phyloP scores from a whole-genome alignment of 768 basidiomycete species.

The Tricholomella constricta region DNA sequence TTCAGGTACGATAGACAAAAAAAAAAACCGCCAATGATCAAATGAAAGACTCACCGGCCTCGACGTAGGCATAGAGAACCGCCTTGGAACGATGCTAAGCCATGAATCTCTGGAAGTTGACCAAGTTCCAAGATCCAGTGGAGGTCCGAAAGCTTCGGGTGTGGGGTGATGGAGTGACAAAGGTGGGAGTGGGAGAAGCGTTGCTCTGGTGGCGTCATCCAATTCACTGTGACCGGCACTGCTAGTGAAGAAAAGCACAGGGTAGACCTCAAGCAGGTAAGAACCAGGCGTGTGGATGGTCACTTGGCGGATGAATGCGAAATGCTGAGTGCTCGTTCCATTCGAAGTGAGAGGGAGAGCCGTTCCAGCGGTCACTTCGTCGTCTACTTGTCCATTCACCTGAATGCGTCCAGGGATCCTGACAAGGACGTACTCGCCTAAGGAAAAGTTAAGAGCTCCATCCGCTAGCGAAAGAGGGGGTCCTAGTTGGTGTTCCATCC shows the following conservation, averaged over 20 bases:
- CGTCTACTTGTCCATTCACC: background rate
- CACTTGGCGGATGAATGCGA: slow-evolving; percentile 10
- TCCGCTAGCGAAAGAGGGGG: slow-evolving; percentile 5
- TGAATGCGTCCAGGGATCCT: no score
- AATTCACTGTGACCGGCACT: slow-evolving; percentile 5
- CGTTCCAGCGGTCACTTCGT: background rate
- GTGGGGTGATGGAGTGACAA: slow-evolving; percentile 9
- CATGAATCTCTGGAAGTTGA: background rate
- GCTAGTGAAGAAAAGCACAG: slow-evolving; percentile 8
- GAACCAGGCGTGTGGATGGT: background rate
- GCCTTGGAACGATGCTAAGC: background rate
- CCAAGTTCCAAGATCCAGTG: slow-evolving; percentile 6
- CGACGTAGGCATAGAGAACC: background rate
- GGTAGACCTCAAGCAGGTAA: slow-evolving; percentile 13
- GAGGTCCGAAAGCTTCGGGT: slow-evolving; percentile 4
- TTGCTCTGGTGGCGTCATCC: slow-evolving; percentile 8
- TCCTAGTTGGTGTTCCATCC: background rate
- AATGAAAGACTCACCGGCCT: slow-evolving; percentile 3
- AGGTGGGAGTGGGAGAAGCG: slow-evolving; percentile 16
- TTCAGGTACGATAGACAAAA: background rate
- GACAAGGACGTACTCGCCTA: background rate
- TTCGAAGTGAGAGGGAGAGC: slow-evolving; percentile 11
- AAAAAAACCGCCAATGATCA: slow-evolving; percentile 7
- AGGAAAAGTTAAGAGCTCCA: background rate
- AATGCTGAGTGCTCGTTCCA: slow-evolving; percentile 13